Evolutionary conservation across 208 protist genomes (phyloP).

Genomic region (Trypanosoma mega): DNA sequence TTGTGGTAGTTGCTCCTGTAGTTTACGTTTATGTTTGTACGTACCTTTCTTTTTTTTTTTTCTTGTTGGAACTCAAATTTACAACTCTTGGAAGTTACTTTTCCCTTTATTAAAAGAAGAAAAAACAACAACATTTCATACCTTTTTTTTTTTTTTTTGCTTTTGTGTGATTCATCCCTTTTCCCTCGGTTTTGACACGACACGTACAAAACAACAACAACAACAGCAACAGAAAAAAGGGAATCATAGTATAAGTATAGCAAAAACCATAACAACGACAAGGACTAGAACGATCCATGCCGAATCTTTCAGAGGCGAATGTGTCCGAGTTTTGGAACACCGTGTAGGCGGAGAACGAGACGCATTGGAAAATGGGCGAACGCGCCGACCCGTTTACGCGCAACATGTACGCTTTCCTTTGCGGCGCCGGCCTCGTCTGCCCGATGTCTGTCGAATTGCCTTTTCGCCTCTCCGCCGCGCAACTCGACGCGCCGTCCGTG

Average conservation of each 20-base stretch:
- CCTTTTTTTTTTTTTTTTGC: neutral
- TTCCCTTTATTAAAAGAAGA: neutral
- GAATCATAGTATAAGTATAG: no score
- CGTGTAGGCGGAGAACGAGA: constrained; percentile 40
- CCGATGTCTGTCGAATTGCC: constrained; percentile 18
- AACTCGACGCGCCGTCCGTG: no score
- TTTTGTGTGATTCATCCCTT: no score
- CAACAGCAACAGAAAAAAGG: no score
- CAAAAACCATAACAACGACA: neutral
- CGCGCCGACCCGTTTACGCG: constrained; percentile 37
- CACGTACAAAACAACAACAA: constrained; percentile 2
- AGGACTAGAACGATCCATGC: neutral
- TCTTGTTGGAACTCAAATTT: no score
- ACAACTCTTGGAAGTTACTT: no score
- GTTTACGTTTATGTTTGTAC: no score
- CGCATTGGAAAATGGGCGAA: constrained; percentile 39
- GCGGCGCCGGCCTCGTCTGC: constrained; percentile 19
- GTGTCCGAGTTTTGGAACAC: constrained; percentile 43
- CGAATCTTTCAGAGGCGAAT: constrained; percentile 19
- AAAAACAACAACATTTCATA: neutral
- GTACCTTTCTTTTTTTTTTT: no score
- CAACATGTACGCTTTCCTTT: constrained; percentile 37
- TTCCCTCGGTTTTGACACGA: neutral
- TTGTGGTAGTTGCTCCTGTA: no score
- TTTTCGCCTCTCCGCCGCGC: constrained; percentile 9